Conservation (phyloP, 176 grass and related monocot species). For the Musa troglodytarum region DNA sequence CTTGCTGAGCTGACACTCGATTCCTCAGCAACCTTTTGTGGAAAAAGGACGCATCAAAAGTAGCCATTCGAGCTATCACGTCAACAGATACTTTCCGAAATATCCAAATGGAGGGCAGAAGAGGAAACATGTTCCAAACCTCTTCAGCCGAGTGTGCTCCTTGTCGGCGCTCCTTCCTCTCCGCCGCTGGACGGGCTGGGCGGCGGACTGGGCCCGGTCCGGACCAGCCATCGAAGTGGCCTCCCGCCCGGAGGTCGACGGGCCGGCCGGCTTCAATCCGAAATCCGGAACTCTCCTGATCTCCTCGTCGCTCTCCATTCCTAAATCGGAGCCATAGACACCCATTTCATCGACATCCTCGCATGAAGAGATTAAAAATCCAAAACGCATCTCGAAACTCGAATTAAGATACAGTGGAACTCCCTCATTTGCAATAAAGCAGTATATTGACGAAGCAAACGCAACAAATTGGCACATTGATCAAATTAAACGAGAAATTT, state of each 20-base stretch:
- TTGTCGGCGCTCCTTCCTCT: conserved; percentile 83
- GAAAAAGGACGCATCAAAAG: neutral
- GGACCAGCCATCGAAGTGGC: conserved; percentile 21
- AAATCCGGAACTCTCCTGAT: conserved; percentile 92
- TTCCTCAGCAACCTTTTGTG: conserved; percentile 19
- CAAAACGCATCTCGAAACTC: neutral
- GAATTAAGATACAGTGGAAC: no score
- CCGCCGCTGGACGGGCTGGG: conserved; percentile 43
- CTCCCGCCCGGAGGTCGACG: conserved; percentile 59
- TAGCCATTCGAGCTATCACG: neutral
- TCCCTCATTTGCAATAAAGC: no score
- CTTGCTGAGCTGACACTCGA: conserved; percentile 24
- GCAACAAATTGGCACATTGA: neutral
- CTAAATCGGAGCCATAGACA: conserved; percentile 18
- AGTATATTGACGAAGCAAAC: neutral
- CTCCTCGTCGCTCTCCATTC: conserved; percentile 93
- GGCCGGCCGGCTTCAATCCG: conserved; percentile 30
- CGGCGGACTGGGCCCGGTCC: conserved; percentile 11
- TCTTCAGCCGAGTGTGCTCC: conserved; percentile 96
- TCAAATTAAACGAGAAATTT: neutral
- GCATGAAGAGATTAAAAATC: neutral
- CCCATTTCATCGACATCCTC: neutral
- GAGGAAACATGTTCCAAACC: conserved; percentile 1
- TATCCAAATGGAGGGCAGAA: neutral
- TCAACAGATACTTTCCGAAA: neutral